These are phyloP conservation scores for Diospyros lotus DNA, from an alignment of 148 eudicot species.

Conservation along the genomic window DNA sequence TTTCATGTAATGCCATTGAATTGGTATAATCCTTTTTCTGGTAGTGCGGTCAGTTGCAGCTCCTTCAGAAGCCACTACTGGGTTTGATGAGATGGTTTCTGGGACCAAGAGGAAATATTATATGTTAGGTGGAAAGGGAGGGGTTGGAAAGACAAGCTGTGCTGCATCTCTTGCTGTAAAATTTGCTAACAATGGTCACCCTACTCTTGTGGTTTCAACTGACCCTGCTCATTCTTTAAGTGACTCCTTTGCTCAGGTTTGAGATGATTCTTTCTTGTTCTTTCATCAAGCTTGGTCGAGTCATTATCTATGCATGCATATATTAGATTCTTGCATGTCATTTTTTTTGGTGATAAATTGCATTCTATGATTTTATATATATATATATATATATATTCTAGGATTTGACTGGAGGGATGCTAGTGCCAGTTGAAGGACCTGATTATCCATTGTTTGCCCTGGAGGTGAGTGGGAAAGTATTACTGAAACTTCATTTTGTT, in stretches of 20 bases:
- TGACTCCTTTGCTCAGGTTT: slow-evolving; percentile 97
- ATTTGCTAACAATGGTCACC: slow-evolving; percentile 97
- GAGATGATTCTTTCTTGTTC: slow-evolving; percentile 7
- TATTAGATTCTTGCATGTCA: neutral
- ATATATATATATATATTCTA: slow-evolving; percentile 17
- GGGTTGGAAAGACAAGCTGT: slow-evolving; percentile 97
- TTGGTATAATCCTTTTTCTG: neutral
- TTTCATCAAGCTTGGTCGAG: neutral
- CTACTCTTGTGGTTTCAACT: slow-evolving; percentile 95
- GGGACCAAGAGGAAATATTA: slow-evolving; percentile 89
- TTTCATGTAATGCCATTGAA: neutral
- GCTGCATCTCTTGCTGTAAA: slow-evolving; percentile 98
- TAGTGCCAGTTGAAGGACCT: slow-evolving; percentile 89
- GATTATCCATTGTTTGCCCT: slow-evolving; percentile 81
- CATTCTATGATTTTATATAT: neutral
- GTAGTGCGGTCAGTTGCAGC: slow-evolving; percentile 73
- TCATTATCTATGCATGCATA: neutral
- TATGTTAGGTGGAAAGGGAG: slow-evolving; percentile 96
- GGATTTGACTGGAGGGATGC: slow-evolving; percentile 87
- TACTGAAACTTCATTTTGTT: neutral
- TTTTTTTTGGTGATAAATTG: slow-evolving; percentile 5
- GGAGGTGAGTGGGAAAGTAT: slow-evolving; percentile 48
- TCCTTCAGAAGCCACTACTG: slow-evolving; percentile 57
- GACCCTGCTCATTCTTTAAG: slow-evolving; percentile 99
- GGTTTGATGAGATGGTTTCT: slow-evolving; percentile 81